Evolutionary conservation across 257 asterid genomes (phyloP).

Genomic region (Leptodermis oblonga): DNA sequence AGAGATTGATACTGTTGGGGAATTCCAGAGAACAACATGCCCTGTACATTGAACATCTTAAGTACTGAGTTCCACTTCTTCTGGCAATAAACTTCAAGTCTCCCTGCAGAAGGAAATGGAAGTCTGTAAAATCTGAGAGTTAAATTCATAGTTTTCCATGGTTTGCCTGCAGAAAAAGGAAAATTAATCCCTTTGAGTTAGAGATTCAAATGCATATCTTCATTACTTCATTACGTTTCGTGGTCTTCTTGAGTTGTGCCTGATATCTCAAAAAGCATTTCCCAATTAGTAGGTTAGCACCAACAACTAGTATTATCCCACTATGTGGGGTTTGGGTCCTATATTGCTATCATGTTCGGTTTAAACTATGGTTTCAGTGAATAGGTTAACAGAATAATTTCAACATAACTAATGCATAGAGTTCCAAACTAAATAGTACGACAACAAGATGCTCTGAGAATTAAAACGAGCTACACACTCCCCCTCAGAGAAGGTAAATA

Average conservation of each 20-base stretch:
- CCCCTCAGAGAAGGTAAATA: neutral
- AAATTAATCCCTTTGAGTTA: no score
- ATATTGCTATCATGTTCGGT: no score
- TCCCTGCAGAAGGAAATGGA: slow-evolving; percentile 16
- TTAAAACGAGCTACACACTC: neutral
- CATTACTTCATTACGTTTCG: no score
- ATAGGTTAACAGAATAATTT: neutral
- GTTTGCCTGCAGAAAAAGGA: neutral
- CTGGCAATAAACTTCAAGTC: slow-evolving; percentile 18
- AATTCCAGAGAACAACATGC: slow-evolving; percentile 29
- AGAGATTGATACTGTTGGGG: slow-evolving; percentile 17
- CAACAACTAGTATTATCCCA: no score
- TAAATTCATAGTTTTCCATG: neutral
- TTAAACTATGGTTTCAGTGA: neutral
- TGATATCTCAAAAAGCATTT: neutral
- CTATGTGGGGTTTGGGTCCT: no score
- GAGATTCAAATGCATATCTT: no score
- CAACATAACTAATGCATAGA: neutral
- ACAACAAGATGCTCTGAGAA: no score
- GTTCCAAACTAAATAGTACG: neutral
- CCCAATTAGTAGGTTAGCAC: no score
- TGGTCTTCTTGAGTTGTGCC: neutral
- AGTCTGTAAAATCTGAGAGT: neutral
- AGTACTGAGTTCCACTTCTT: slow-evolving; percentile 10
- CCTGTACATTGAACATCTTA: slow-evolving; percentile 13